phyloP scores from a whole-genome alignment of 2,329 filamentous ascomycete species.

The Fusarium sp. region DNA sequence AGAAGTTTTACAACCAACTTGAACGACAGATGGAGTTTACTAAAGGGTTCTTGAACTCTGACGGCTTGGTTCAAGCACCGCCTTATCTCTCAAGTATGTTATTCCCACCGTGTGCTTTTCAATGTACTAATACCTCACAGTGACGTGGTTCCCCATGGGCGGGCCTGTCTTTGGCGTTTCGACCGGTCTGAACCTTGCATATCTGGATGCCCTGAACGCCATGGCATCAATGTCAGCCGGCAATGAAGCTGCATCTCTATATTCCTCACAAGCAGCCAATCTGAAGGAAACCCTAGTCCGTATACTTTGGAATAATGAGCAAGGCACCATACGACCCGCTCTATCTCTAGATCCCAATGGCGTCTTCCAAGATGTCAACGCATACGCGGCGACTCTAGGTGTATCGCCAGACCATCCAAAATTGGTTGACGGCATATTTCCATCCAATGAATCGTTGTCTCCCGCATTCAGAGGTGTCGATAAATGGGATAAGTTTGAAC shows the following conservation, averaged over 20 bases:
- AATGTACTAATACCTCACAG: neutral
- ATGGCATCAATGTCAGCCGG: neutral
- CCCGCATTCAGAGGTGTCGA: neutral
- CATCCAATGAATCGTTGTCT: neutral
- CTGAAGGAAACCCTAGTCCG: neutral
- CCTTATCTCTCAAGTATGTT: slow-evolving; percentile 7
- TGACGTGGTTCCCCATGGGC: slow-evolving; percentile 6
- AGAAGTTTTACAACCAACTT: neutral
- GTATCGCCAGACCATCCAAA: neutral
- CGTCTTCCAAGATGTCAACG: slow-evolving; percentile 2
- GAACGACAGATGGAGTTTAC: neutral
- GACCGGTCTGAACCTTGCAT: neutral
- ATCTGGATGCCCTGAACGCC: neutral
- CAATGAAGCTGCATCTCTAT: neutral
- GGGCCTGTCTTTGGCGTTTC: neutral
- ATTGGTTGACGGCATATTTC: neutral
- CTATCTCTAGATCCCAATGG: neutral
- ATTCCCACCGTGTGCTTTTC: fast-evolving
- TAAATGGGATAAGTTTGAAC: neutral
- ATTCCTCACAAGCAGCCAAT: neutral
- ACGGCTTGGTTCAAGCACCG: neutral
- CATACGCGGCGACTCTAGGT: neutral
- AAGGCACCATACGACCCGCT: neutral
- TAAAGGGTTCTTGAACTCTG: neutral
- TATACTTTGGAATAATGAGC: neutral